Conservation (phyloP, 139 green algal genomes). For the Tetradesmus obliquus region DNA sequence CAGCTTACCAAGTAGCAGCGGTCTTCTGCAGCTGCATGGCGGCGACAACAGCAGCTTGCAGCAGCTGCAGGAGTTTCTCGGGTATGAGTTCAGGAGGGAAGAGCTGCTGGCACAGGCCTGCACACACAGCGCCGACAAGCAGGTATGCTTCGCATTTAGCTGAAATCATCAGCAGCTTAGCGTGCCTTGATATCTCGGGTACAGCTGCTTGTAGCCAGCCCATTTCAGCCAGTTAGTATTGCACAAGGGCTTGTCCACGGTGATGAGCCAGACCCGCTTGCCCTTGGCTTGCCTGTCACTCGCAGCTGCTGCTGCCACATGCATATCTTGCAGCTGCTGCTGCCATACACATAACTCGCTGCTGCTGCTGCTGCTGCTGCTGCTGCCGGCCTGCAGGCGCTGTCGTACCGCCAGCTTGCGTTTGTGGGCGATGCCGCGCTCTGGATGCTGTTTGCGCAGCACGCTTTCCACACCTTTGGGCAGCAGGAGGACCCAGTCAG, state of each 20-base stretch:
- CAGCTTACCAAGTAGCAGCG: neutral
- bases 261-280: no score
- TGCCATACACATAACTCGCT: no score
- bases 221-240: no score
- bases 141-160: neutral
- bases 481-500: slow-evolving; percentile 10
- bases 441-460: slow-evolving; percentile 39
- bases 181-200: no score
- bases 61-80: slow-evolving; percentile 30
- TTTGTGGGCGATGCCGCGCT: slow-evolving; percentile 30
- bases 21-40: neutral
- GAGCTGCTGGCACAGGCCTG: slow-evolving; percentile 15
- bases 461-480: neutral
- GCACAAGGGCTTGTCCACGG: no score
- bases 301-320: no score
- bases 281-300: no score
- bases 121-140: slow-evolving; percentile 27
- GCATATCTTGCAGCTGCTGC: no score
- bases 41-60: neutral
- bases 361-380: neutral
- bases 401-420: slow-evolving; percentile 25
- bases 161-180: no score
- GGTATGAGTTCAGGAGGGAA: slow-evolving; percentile 12
- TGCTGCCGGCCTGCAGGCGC: neutral
- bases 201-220: no score